Evolutionary conservation across 78 protist genomes (phyloP).

Genomic region (Dictyostelium firmibasis): DNA sequence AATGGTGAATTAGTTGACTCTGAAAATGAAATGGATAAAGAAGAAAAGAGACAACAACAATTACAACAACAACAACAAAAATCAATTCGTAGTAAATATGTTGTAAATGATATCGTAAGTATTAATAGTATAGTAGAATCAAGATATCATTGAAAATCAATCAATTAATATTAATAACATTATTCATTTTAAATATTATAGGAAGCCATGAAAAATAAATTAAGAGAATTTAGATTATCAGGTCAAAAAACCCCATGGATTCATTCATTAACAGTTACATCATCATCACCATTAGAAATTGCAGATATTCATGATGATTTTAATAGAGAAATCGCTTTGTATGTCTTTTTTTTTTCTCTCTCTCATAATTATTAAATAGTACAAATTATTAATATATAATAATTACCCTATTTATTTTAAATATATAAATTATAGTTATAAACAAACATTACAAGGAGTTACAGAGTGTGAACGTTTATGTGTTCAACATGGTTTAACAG

Average conservation of each 20-base stretch:
- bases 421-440: too few relatives aligned
- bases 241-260: constrained; percentile 73
- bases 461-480: constrained; percentile 48
- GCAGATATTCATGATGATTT: constrained; percentile 84
- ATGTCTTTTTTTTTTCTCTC: constrained; percentile 19
- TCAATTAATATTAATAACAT: not conserved
- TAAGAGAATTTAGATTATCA: constrained; percentile 25
- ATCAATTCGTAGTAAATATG: constrained; percentile 3
- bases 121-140: too few relatives aligned
- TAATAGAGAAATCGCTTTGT: constrained; percentile 83
- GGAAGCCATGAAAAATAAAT: constrained; percentile 31
- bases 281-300: not conserved
- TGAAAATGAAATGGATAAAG: constrained; percentile 35
- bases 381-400: too few relatives aligned
- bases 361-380: too few relatives aligned
- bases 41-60: not conserved
- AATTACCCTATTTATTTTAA: too few relatives aligned
- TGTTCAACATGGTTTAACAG: constrained; percentile 2
- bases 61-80: not conserved
- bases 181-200: not conserved
- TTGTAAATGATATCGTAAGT: constrained; percentile 36
- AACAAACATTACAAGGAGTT: constrained; percentile 48
- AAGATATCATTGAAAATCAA: too few relatives aligned
- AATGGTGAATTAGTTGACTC: constrained; percentile 19
- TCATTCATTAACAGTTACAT: constrained; percentile 64